Evolutionary conservation across 2,329 filamentous ascomycete genomes (phyloP).

Genomic region (Capronia epimyces): DNA sequence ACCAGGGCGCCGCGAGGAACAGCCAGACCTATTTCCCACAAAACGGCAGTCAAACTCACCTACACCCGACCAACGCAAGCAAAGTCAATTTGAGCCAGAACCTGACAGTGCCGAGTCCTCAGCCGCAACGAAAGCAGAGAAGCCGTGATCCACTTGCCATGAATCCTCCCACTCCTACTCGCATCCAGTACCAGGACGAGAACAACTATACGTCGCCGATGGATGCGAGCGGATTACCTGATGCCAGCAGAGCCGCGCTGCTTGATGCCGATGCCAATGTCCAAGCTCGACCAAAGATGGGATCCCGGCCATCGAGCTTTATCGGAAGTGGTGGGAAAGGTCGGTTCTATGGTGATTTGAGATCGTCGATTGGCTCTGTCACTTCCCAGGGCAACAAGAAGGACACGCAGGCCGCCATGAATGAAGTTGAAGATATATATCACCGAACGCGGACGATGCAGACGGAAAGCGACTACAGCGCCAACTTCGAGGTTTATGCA

Average conservation of each 20-base stretch:
- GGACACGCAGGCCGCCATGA: not conserved
- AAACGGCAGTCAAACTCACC: constrained; percentile 3
- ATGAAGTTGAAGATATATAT: constrained; percentile 15
- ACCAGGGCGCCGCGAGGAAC: constrained; percentile 11
- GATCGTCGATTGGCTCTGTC: constrained; percentile 17
- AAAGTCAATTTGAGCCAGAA: constrained; percentile 5
- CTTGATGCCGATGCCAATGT: constrained; percentile 3
- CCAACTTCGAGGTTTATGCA: constrained; percentile 27
- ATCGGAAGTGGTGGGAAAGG: constrained; percentile 33
- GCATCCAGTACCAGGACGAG: constrained; percentile 28
- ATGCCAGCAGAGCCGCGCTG: not conserved
- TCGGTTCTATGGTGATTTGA: constrained; percentile 39
- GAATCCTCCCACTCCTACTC: constrained; percentile 43
- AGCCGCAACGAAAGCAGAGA: constrained; percentile 21
- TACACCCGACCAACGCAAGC: constrained; percentile 6
- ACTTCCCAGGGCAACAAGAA: constrained; percentile 7
- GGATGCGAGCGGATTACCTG: not conserved
- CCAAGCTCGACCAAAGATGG: not conserved
- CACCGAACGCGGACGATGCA: constrained; percentile 26
- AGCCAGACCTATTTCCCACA: constrained; percentile 8
- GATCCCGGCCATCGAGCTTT: constrained; percentile 27
- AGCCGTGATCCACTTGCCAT: constrained; percentile 41
- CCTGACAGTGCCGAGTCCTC: constrained; percentile 13
- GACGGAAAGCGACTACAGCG: constrained; percentile 24
- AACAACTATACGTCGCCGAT: constrained; percentile 15